Base-by-base conservation (phyloP, 2,329 filamentous ascomycete genomes). In the Ophiostoma triangulosporum region DNA sequence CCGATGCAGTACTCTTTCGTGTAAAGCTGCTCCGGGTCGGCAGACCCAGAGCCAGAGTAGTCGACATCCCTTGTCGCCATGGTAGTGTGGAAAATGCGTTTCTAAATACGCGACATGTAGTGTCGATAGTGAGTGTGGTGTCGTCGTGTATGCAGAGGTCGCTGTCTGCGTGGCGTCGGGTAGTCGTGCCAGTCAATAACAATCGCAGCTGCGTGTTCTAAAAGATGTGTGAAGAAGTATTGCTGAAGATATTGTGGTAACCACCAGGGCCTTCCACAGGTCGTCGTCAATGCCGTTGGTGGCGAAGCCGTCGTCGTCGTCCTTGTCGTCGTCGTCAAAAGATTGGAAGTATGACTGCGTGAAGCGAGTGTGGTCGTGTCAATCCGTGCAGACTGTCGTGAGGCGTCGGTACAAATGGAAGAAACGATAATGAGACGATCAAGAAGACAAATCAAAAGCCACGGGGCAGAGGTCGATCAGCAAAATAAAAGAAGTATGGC, bases 1-100 rank as follows among this genome's bases (percentile, higher is more conserved):
- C 93, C 86, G 69, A 93, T 91, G 72, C 86, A 90, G 65, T 83
- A 88, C 69, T 93, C 87, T 70, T 95, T 96, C 57, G 88, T 94
- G 69, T 96, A 98, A 52, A 97, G 77, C 57, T 84, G 80, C 70
- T 94, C 89, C 3, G 93, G 93, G 69, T 97, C 91, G 53, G 87
- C 76, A 33, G 73, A 72, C 64, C 77, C 77, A 57, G 77, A 73
- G 59, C 62, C 60, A 46, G 71, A 69, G 36, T 74, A 66, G 24
- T 51, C 43, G 20, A 55, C 54, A 22, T 52, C 52, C 27, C 45
- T 40, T 48, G 43, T 50, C 1, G 54, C 49, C 57, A 59, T 59
- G 31, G 20, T 50, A 22, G 36, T 26, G 22, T 29, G 15, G 17
- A 14, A n/a, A 8, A 11, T 38, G 17, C 20, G 27, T 6, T 46